phyloP scores from a whole-genome alignment of 169 alveolate species.

The Plasmodium adleri region DNA sequence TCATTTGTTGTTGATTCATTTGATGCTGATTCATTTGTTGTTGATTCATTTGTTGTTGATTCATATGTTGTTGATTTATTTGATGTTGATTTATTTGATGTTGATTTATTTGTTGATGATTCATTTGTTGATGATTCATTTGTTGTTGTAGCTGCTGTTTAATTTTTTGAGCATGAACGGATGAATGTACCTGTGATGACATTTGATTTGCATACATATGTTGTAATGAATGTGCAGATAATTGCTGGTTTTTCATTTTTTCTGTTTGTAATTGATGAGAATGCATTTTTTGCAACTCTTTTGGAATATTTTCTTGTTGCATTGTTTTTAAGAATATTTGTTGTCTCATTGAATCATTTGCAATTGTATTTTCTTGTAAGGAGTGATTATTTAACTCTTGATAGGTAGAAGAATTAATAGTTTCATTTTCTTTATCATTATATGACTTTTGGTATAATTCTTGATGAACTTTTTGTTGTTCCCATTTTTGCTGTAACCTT shows the following conservation, averaged over 20 bases:
- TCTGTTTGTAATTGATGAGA: conserved; percentile 27
- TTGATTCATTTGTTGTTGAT: conserved; percentile 6
- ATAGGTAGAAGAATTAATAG: conserved; percentile 13
- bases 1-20: conserved; percentile 6
- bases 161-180: neutral
- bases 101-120: neutral
- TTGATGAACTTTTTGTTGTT: conserved; percentile 37
- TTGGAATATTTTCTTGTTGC: conserved; percentile 52
- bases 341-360: conserved; percentile 31
- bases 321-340: conserved; percentile 40
- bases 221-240: conserved; percentile 6
- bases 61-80: conserved; percentile 9
- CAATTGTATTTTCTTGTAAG: conserved; percentile 19
- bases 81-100: conserved; percentile 14
- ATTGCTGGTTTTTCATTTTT: conserved; percentile 25
- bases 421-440: conserved; percentile 41
- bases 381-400: conserved; percentile 26
- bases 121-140: conserved; percentile 16
- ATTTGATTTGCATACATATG: neutral
- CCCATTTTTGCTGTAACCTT: conserved; percentile 47
- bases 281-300: conserved; percentile 46
- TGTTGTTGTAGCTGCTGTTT: conserved; percentile 13
- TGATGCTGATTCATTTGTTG: conserved; percentile 25
- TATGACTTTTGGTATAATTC: conserved; percentile 44
- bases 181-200: conserved; percentile 5